Base-by-base conservation (phyloP, 2,329 filamentous ascomycete species). In the Fusarium coffeatum region DNA sequence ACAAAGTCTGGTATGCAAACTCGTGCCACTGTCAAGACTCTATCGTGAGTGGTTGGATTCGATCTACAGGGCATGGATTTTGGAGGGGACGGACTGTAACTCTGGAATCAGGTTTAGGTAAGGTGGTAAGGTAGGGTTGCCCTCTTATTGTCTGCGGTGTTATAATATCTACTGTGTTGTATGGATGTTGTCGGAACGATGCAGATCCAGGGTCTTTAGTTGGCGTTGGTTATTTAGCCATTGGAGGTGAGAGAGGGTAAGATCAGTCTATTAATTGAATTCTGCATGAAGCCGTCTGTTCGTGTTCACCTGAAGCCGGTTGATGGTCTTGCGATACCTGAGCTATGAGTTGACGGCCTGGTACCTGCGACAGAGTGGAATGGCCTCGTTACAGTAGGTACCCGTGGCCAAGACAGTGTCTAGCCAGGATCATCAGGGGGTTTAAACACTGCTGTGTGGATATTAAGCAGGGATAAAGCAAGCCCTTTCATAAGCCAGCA, bases 221-320 rank as follows among this genome's bases (percentile, higher is more conserved):
- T 34, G 9, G 27, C 25, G 10, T 11, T 9, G 23, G n/a, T 8
- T 16, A 20, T 16, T 42, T n/a, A 54, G n/a, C 16, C 34, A 27
- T 27, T 56, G 16, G 23, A 48, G 20, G 18, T 42, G 46, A 41
- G 25, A 32, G 34, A 37, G 5, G 34, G 34, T n/a, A n/a, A 53
- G 23, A 28, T 8, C 18, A 42, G 18, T 53, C 13, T 27, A 27
- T 37, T 42, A 23, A 16, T 42, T 23, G 59, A 34, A 23, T 46
- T 34, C 49, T 57, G 57, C 42, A 64, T 18, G 40, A 51, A 40
- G 62, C 56, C 49, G 54, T 45, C 58, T 46, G 59, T 30, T 68
- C 64, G 59, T 72, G 64, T 70, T 74, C 63, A 72, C 68, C 71
- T 74, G 65, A 73, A 74, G 68, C 62, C 54, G 56, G 62, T 42